Base-by-base conservation (phyloP, 2,329 filamentous ascomycete genomes). In the Calonectria honghensis region DNA sequence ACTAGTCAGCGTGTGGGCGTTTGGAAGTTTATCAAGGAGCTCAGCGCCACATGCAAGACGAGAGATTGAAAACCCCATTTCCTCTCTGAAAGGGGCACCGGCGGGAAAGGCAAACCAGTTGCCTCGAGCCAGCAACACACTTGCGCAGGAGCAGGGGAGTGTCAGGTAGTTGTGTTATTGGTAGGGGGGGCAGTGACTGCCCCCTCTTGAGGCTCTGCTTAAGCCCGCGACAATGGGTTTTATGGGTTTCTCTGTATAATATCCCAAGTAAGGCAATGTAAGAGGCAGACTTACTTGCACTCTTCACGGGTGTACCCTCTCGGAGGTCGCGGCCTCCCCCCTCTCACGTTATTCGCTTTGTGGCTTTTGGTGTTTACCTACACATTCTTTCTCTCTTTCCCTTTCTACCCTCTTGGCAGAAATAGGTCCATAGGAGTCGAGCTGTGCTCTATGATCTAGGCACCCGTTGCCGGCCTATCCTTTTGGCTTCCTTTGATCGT, bases 11-110 rank as follows among this genome's bases (percentile, higher is more conserved):
- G 37, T 20, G 35, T 16, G 27, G 14, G 6, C 5, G 14, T 9
- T 29, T 24, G 32, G 4, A 29, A 39, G 14, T 41, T 41, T 41
- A 63, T 29, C 35, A 20, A 63, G n/a, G 7, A 27, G 37, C 16
- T 24, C 35, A 29, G 35, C 57, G 57, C 37, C 37, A 63, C 24
- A 41, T 63, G 57, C 57, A 63, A 18, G 35, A 41, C 16, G n/a
- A 9, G 35, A 27, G 9, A 18, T 63, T 24, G n/a, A 31, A 18
- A 37, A 29, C 9, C 16, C 39, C 45, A 48, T 48, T 39, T 41
- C 24, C 35, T 37, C 57, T 35, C 35, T 35, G 10, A 7, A 18
- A 27, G 35, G 4, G 24, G 14, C 35, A 14, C 16, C 5, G 16
- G 10, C 3, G 18, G 14, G 16, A 41, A 16, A 63, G 35, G 35